Evolutionary conservation across 352 stramenopile species (phyloP), one percentile per base, ranked within the genome.

Genomic region (Globisporangium splendens): DNA sequence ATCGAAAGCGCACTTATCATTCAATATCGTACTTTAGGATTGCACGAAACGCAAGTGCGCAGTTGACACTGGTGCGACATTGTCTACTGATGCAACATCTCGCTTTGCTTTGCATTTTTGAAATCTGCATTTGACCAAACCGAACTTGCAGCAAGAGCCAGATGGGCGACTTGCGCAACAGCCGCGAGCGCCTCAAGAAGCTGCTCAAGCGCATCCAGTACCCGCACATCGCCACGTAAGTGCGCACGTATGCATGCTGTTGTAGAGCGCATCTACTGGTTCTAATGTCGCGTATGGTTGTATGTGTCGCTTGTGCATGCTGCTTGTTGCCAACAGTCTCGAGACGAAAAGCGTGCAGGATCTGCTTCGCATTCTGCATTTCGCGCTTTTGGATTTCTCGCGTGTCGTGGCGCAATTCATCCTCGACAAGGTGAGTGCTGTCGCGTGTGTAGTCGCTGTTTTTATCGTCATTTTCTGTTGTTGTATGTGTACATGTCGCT

Each of bases 341-440:
- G 73, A 83, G 65, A 54, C 39, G 11, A 67, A 63, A 11, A 62
- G 62, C 28, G 65, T 88, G 24, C 24, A 65, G 22, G 81, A 91
- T 42, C 63, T 93, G 18, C 69, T 93, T 47, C 77, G 69, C 2
- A 70, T 91, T 21, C 61, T 91, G 31, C 82, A 93, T 69, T 87
- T 80, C 43, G 67, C 70, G 20, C 65, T 93, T 31, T 70, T 93
- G 44, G 84, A 92, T 61, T 89, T 76, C 61, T 93, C 84, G 49
- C 83, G 74, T n/a, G 64, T 62, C 22, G 76, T 92, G 18, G 79
- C 82, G 2, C 57, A 71, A 18, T 85, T 84, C 44, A 58, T 91
- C 6, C 62, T 79, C 20, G 63, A 63, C 46, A 75, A 72, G 54
- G 65, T 75, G 52, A 31, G 41, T 51, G n/a, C n/a, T 38, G 11